Base-by-base conservation (phyloP, 2,329 filamentous ascomycete genomes). In the Phoma sp. region DNA sequence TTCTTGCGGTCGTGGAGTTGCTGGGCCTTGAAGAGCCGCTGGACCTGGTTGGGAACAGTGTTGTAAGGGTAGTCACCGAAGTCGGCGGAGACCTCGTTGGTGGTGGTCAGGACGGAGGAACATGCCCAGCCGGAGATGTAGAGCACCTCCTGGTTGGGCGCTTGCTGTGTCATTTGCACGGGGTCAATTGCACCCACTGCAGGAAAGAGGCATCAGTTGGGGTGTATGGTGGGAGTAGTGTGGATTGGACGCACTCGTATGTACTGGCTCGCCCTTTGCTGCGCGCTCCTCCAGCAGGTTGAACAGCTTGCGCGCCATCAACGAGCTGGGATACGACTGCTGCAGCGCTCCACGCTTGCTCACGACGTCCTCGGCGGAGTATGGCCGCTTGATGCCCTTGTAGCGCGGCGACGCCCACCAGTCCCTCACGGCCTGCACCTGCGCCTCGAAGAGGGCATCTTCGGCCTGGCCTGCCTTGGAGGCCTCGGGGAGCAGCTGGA, bases 61-160 rank as follows among this genome's bases (percentile, higher is more conserved):
- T 98, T 98, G 80, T 99, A 99, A 0, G 95, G 95, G 75, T 99
- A 99, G 77, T 99, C 95, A 69, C 95, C 95, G 78, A 98, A 96
- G 75, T 99, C 95, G 38, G 95, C 91, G 0, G 92, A 97, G 25
- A 99, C 95, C 76, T 99, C 95, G 79, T 99, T 98, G 33, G 95
- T 98, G 9, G 88, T 88, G 4, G 94, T 98, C 40, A 99, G 82
- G 19, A 96, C 86, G 0, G 92, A 94, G 0, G 94, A 98, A 78
- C 95, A 98, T 5, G 95, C 95, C 95, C 95, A 99, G 59, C 95
- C 95, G 0, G 93, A 97, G 60, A 99, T 83, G 77, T 99, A 99
- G 40, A 99, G 84, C 17, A 97, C 90, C 75, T 99, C 94, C 74
- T 98, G 95, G 78, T 98, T 91, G 6, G 91, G 86, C 15, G 95